These are phyloP conservation scores for Oryza glaberrima DNA, from an alignment of 176 grass and related monocot genomes.

Conservation along the genomic window DNA sequence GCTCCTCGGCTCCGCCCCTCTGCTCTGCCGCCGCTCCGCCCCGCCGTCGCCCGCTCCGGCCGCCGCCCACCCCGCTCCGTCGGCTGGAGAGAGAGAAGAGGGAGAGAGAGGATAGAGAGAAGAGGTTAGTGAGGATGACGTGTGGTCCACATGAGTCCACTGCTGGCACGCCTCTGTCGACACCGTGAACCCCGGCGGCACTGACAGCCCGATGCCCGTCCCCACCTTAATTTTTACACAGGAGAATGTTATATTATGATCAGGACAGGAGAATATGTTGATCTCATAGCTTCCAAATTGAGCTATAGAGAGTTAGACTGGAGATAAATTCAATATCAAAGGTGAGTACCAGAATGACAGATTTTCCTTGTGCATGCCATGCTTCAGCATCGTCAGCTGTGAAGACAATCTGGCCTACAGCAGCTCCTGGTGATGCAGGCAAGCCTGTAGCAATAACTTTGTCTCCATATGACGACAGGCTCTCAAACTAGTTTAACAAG, in stretches of 20 bases:
- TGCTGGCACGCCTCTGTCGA: constrained; percentile 94
- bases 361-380: constrained; percentile 94
- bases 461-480: constrained; percentile 67
- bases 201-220: constrained; percentile 95
- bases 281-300: background rate
- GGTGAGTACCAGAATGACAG: constrained; percentile 78
- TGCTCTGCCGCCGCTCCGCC: too few species aligned
- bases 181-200: constrained; percentile 96
- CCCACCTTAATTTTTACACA: constrained; percentile 65
- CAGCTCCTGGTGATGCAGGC: constrained; percentile 95
- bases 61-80: too few species aligned
- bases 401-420: constrained; percentile 92
- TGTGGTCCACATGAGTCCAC: background rate
- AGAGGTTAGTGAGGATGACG: too few species aligned
- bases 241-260: constrained; percentile 11
- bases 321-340: constrained; percentile 12
- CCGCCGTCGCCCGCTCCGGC: too few species aligned
- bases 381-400: constrained; percentile 92
- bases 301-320: background rate
- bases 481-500: constrained; percentile 71
- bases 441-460: constrained; percentile 84
- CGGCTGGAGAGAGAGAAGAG: too few species aligned
- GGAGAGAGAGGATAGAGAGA: too few species aligned
- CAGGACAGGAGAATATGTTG: constrained; percentile 41
- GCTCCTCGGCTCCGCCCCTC: too few species aligned